Percentiles rank a stretch among this genome's conserved stretches.
phyloP scores from a whole-genome alignment of 2,329 filamentous ascomycete genomes.

The Fusarium robinianum region DNA sequence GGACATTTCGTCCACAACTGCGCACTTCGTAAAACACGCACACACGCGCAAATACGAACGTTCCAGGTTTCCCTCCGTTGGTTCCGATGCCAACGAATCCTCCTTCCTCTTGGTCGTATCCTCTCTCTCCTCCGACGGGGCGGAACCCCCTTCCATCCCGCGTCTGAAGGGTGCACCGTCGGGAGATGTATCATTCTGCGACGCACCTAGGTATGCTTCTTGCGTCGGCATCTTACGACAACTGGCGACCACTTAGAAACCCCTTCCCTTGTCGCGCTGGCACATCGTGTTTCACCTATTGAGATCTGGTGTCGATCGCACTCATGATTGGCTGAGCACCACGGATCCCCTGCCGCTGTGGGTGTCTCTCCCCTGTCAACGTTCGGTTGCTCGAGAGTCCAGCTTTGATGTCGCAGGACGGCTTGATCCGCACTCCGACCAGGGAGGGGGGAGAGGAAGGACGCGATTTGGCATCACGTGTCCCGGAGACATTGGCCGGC shows the following conservation, averaged over 20 bases:
- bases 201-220: constrained; percentile 14
- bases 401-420: neutral
- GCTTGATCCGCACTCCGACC: too few species aligned
- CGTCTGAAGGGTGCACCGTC: too few species aligned
- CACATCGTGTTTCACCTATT: constrained; percentile 22
- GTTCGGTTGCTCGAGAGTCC: neutral
- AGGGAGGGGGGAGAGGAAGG: too few species aligned
- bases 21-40: too few species aligned
- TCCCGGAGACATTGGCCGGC: neutral
- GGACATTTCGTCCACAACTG: too few species aligned
- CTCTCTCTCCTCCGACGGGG: constrained; percentile 6
- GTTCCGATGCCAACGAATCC: neutral
- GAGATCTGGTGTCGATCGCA: constrained; percentile 26
- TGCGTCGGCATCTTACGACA: constrained; percentile 23
- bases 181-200: constrained; percentile 7
- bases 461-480: neutral
- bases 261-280: constrained; percentile 1
- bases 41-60: too few species aligned
- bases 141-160: constrained; percentile 3
- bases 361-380: neutral
- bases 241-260: constrained; percentile 8
- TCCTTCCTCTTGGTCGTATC: neutral
- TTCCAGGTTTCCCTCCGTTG: neutral
- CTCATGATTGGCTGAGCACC: constrained; percentile 10
- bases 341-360: constrained; percentile 13